Conservation (phyloP, 768 basidiomycete species). For the Lactarius quietus region DNA sequence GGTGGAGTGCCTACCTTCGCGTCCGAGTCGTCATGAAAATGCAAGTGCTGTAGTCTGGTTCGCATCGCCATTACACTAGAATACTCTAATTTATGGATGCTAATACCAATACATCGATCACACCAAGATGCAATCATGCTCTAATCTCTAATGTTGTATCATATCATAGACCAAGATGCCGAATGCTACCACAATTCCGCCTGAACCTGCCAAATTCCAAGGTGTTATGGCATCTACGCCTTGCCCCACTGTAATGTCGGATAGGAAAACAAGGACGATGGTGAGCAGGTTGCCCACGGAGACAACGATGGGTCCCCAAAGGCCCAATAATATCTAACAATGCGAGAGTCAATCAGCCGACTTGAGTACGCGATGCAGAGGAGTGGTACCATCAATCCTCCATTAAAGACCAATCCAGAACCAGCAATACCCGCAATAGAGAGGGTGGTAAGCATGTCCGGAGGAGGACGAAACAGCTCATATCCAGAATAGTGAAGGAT, state of each 20-base stretch:
- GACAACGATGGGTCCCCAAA: conserved; percentile 85
- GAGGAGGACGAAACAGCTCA: conserved; percentile 67
- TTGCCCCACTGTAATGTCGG: conserved; percentile 71
- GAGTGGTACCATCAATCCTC: conserved; percentile 72
- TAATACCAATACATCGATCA: not conserved
- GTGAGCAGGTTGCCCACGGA: conserved; percentile 94
- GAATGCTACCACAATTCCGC: conserved; percentile 80
- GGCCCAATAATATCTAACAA: conserved; percentile 67
- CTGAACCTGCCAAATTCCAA: conserved; percentile 74
- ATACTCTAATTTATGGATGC: not conserved
- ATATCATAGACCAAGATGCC: conserved; percentile 74
- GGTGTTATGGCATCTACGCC: conserved; percentile 57
- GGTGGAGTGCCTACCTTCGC: no score
- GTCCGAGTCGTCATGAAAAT: no score
- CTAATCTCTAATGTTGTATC: conserved; percentile 33
- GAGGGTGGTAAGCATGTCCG: conserved; percentile 41
- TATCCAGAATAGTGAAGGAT: conserved; percentile 62
- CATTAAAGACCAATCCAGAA: conserved; percentile 78
- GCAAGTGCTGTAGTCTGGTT: no score
- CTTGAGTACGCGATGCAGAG: conserved; percentile 1
- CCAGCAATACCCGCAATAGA: conserved; percentile 66
- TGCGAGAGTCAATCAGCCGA: conserved; percentile 5
- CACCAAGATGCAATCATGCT: no score
- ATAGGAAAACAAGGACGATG: conserved; percentile 81
- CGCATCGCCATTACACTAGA: not conserved